Evolutionary conservation across 1,284 basidiomycete genomes (phyloP), one percentile per base, ranked within the genome.

Genomic region (Apiotrichum porosum): DNA sequence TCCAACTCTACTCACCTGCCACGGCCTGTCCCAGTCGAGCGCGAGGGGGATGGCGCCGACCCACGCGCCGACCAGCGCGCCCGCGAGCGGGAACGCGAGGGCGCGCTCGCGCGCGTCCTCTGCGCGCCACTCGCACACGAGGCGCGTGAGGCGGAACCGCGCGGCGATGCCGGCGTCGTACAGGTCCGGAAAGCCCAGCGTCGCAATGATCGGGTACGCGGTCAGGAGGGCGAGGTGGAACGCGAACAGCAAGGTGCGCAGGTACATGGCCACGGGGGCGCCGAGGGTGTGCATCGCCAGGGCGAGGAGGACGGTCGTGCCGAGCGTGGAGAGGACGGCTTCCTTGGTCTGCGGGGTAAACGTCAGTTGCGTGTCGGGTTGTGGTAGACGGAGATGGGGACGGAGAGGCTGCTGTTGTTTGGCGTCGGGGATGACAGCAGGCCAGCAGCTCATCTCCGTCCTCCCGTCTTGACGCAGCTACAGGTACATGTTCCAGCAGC

Each of bases 11-110:
- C 80, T 49, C 46, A 88, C 89, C 83, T 95, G 92, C 91, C 91
- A 95, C 10, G 90, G 88, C 41, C 89, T 79, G 66, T 92, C 91
- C 92, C 92, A 97, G 71, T 97, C 92, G 9, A 97, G 81, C 0
- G 88, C 85, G 45, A 91, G 83, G 0, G 88, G 86, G 35, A 91
- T 77, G 3, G 80, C 82, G 15, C 89, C 89, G 8, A 80, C 37
- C 90, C 89, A 94, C 33, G 80, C 78, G 6, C 90, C 90, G 13
- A 84, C 21, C 18, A 85, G 58, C 2, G 86, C 75, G n/a, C 88
- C 88, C 17, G 84, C 61, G 4, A 80, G 78, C 10, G 92, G 87
- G 60, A 86, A 89, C n/a, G 89, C 79, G 19, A 93, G 67, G 0
- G 83, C 81, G 43, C 84, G 77, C 71, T 95, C 92, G 26, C 85